phyloP scores from a whole-genome alignment of 345 rosid species.

The Citrus mangshanensis region DNA sequence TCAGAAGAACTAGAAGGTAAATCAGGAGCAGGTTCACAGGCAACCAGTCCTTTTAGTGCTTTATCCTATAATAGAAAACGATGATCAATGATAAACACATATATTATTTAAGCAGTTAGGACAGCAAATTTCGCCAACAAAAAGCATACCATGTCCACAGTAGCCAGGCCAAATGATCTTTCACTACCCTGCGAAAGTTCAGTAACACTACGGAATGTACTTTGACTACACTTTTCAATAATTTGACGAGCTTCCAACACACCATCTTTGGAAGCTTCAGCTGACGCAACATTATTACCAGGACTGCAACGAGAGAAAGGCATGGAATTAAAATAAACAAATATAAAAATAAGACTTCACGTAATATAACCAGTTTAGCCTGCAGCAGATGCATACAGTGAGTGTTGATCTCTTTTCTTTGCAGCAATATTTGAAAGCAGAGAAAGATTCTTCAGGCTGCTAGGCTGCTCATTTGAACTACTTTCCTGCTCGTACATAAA shows the following conservation, averaged over 20 bases:
- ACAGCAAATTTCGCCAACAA: constrained; percentile 13
- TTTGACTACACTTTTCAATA: constrained; percentile 54
- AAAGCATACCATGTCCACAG: constrained; percentile 75
- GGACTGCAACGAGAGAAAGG: constrained; percentile 36
- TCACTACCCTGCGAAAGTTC: constrained; percentile 73
- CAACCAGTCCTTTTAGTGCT: constrained; percentile 80
- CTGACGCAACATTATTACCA: constrained; percentile 35
- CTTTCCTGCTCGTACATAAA: constrained; percentile 45
- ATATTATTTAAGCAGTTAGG: constrained; percentile 5
- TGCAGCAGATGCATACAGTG: constrained; percentile 40
- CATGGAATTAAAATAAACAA: constrained; percentile 4
- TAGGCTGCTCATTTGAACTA: constrained; percentile 36
- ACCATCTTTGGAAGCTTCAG: constrained; percentile 39
- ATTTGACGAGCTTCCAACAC: constrained; percentile 34
- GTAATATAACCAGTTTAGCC: background rate
- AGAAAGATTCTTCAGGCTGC: constrained; percentile 44
- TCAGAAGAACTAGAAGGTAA: constrained; percentile 35
- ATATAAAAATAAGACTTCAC: background rate
- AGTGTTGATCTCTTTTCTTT: constrained; percentile 41
- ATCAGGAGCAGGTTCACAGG: constrained; percentile 38
- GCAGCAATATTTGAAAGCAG: constrained; percentile 54
- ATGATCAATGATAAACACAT: constrained; percentile 8
- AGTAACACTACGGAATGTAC: constrained; percentile 71
- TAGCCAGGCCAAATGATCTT: constrained; percentile 38
- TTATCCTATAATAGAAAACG: constrained; percentile 52